Percentiles rank a stretch among this genome's conserved stretches.
Evolutionary conservation across 306 rosid genomes (phyloP).

Genomic region (Oemleria cerasiformis): DNA sequence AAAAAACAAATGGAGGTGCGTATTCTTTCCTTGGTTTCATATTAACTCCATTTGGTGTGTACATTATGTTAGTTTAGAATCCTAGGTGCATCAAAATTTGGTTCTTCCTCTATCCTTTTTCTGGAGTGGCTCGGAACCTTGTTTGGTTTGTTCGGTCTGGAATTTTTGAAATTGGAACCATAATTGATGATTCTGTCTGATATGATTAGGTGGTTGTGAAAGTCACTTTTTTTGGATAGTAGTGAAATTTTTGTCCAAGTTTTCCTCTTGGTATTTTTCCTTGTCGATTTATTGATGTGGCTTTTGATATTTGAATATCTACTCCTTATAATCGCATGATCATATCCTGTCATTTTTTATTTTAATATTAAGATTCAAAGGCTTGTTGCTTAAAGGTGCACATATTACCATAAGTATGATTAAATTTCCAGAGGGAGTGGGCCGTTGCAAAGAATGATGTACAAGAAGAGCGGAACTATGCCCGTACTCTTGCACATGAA

Average conservation of each 20-base stretch:
- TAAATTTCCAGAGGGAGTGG: slow-evolving; percentile 75
- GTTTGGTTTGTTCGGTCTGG: neutral
- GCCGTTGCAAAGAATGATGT: slow-evolving; percentile 89
- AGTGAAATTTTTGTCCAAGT: neutral
- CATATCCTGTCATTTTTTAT: neutral
- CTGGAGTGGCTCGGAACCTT: too few species aligned
- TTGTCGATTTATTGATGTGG: neutral
- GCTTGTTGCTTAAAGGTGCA: neutral
- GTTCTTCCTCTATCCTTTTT: neutral
- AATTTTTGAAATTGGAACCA: slow-evolving; percentile 3
- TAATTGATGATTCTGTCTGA: neutral
- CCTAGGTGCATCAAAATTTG: neutral
- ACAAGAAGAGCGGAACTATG: slow-evolving; percentile 69
- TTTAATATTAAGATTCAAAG: neutral
- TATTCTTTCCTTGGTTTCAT: neutral
- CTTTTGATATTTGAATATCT: neutral
- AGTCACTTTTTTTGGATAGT: neutral
- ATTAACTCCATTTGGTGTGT: neutral
- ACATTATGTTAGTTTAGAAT: neutral
- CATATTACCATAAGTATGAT: neutral
- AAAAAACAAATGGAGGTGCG: slow-evolving; percentile 68
- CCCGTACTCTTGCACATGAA: slow-evolving; percentile 53
- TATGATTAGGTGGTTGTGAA: neutral
- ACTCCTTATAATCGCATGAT: neutral
- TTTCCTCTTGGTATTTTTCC: too few species aligned